These are phyloP conservation scores for Suzukiozyma palmioleophila DNA, from an alignment of 1,139 yeast genomes.

Conservation along the genomic window DNA sequence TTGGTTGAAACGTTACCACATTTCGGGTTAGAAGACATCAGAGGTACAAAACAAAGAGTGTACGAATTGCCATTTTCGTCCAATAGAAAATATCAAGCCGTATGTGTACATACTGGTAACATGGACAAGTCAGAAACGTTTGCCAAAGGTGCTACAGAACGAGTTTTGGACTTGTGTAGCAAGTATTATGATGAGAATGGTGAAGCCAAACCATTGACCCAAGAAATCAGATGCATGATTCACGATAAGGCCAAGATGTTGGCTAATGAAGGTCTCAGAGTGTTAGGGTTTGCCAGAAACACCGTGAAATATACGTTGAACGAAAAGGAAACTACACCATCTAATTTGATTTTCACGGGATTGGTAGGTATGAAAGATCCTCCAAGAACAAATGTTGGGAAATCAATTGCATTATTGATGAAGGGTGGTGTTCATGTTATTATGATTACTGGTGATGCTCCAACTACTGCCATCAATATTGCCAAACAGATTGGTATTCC, in stretches of 20 bases:
- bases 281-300: constrained; percentile 71
- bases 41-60: constrained; percentile 54
- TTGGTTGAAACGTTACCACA: constrained; percentile 67
- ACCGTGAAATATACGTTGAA: constrained; percentile 21
- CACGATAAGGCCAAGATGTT: constrained; percentile 54
- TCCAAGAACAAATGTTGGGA: constrained; percentile 79
- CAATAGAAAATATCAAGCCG: constrained; percentile 84
- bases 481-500: constrained; percentile 94
- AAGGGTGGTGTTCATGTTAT: constrained; percentile 93
- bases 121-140: constrained; percentile 51
- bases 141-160: constrained; percentile 89
- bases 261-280: constrained; percentile 84
- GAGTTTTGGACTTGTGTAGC: constrained; percentile 58
- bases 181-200: constrained; percentile 59
- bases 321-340: constrained; percentile 36
- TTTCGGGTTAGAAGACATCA: constrained; percentile 67
- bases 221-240: constrained; percentile 42
- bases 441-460: constrained; percentile 97
- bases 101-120: constrained; percentile 58
- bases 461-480: constrained; percentile 85
- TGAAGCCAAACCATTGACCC: constrained; percentile 47
- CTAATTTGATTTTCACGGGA: constrained; percentile 72
- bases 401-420: constrained; percentile 67
- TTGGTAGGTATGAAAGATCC: constrained; percentile 95
- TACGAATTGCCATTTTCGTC: constrained; percentile 86